Conservation (phyloP, 2,329 filamentous ascomycete species). For the Diplodia mutila region DNA sequence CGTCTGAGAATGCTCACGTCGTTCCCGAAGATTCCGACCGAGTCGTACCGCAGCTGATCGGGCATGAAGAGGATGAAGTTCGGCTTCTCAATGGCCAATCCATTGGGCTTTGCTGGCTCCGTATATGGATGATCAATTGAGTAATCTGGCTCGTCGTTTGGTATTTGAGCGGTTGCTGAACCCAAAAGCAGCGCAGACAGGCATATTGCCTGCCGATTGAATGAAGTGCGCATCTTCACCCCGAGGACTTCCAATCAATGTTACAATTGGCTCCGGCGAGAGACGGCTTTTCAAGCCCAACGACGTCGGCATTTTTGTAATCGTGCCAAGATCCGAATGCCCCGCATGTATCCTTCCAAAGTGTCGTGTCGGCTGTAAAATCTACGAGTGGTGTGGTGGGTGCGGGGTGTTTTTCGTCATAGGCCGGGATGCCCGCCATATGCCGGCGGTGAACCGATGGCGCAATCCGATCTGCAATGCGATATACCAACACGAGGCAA, state of each 20-base stretch:
- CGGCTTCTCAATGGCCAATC: conserved; percentile 10
- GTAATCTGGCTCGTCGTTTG: not conserved
- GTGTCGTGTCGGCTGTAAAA: not conserved
- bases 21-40: conserved; percentile 43
- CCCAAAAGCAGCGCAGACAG: not conserved
- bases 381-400: not conserved
- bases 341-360: not conserved
- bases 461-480: not conserved
- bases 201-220: not conserved
- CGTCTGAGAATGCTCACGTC: conserved; percentile 47
- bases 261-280: not conserved
- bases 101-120: conserved; percentile 8
- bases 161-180: not conserved
- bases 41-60: conserved; percentile 53
- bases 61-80: conserved; percentile 55
- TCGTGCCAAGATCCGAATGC: not conserved
- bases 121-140: conserved; percentile 11
- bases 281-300: not conserved
- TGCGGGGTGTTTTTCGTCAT: not conserved
- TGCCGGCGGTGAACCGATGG: not conserved
- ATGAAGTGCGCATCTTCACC: not conserved
- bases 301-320: not conserved
- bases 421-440: not conserved
- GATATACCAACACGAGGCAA: not conserved
- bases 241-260: not conserved